Evolutionary conservation across 2,329 filamentous ascomycete genomes (phyloP).

Genomic region (Verticillium nubilum): DNA sequence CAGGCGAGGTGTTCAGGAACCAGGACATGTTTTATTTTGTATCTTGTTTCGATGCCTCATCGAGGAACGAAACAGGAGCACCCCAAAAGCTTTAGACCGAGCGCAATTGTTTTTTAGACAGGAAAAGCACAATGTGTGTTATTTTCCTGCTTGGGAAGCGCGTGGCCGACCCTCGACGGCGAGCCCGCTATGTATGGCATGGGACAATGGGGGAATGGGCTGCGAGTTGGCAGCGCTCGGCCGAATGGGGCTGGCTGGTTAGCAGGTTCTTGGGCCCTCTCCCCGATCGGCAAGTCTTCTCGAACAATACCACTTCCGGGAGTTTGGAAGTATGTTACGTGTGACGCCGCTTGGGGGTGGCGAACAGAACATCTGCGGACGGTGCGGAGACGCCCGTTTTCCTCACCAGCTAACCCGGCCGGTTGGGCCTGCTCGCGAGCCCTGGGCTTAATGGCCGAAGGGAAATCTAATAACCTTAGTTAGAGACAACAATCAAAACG

Average conservation of each 20-base stretch:
- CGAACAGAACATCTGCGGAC: background rate
- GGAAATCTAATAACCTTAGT: background rate
- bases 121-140: background rate
- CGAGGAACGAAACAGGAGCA: background rate
- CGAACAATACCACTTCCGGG: background rate
- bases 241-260: background rate
- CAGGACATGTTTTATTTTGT: background rate
- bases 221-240: background rate
- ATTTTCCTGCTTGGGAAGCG: background rate
- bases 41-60: background rate
- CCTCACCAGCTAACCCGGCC: background rate
- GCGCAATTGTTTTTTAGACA: background rate
- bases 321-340: background rate
- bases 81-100: background rate
- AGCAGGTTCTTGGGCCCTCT: background rate
- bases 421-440: background rate
- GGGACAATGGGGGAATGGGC: background rate
- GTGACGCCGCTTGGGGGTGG: background rate
- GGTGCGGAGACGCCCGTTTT: background rate
- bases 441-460: background rate
- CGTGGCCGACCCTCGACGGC: background rate
- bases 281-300: background rate
- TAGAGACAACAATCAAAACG: background rate
- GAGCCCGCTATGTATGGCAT: background rate
- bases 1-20: background rate